Evolutionary conservation across 441 rosid species (phyloP).

Genomic region (Omphalea diandra): DNA sequence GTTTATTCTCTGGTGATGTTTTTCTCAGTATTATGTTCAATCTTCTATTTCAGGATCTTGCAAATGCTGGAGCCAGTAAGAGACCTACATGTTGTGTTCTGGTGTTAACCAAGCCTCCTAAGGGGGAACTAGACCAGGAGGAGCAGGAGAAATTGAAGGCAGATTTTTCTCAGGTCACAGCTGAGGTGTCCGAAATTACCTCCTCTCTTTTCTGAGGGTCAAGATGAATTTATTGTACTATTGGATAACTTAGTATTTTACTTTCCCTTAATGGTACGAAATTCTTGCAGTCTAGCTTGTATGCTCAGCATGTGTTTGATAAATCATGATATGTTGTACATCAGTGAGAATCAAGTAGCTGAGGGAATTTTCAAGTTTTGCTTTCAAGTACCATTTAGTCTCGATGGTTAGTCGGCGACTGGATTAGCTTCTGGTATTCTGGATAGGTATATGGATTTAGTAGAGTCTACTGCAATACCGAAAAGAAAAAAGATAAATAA

Average conservation of each 20-base stretch:
- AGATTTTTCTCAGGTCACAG: conserved; percentile 53
- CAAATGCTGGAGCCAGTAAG: conserved; percentile 75
- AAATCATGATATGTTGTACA: no score
- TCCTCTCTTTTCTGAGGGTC: conserved; percentile 48
- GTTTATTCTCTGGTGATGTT: not conserved
- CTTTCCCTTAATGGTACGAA: no score
- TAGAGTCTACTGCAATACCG: no score
- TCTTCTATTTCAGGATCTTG: conserved; percentile 56
- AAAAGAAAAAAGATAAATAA: no score
- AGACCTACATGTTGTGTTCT: conserved; percentile 83
- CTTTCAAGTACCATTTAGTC: no score
- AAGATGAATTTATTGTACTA: conserved; percentile 1
- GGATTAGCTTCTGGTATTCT: no score
- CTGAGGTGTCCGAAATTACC: conserved; percentile 57
- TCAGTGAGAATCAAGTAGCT: no score
- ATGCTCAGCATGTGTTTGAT: no score
- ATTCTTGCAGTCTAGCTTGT: no score
- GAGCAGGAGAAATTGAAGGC: conserved; percentile 59
- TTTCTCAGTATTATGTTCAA: not conserved
- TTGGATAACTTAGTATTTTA: not conserved
- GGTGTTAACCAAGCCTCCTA: conserved; percentile 64
- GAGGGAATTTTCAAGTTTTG: no score
- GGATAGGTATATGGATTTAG: no score
- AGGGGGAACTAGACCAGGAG: conserved; percentile 63
- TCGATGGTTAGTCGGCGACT: no score